Base-by-base conservation (phyloP, 768 basidiomycete genomes). In the Lanmaoa rubissima region DNA sequence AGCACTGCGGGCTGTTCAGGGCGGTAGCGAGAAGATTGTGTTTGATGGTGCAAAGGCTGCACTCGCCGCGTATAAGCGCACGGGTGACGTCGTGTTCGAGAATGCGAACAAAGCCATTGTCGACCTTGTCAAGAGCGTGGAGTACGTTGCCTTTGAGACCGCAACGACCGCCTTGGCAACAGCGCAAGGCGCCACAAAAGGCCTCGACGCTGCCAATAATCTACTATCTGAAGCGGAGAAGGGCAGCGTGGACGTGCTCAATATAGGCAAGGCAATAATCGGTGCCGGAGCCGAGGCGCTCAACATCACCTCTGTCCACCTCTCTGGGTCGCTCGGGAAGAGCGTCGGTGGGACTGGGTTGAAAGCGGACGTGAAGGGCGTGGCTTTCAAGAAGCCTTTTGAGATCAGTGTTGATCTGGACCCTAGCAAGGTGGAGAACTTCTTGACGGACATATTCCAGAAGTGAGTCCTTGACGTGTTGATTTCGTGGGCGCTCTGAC, bases 241-340 rank as follows among this genome's bases (percentile, higher is more conserved):
- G 43, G 43, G 21, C 5, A 12, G 24, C 3, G 13, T 1, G 12
- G 53, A 24, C 2, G 17, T 55, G 2, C 48, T 58, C n/a, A 1
- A 6, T 16, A 0, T 58, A 3, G 42, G 42, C n/a, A 39, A 40
- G 43, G 19, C 19, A 41, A 35, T 54, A 38, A 38, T 46, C 28
- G 17, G 24, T 10, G 47, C 32, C 7, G 48, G 42, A 16, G 8
- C 24, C 3, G 32, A 42, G 24, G 44, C 34, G 19, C 39, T 59
- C 26, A n/a, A 48, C 17, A 48, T 51, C 7, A 57, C 58, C 19
- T 49, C 54, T 17, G 3, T 59, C 32, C 54, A 51, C 14, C 24
- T 59, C 36, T 55, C 48, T 32, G 57, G 53, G 42, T 39, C 53
- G 11, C 28, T 58, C 8, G 32, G 53, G 11, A 46, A 50, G 48